Evolutionary conservation across 495 filamentous ascomycete genomes (phyloP), one percentile per base, ranked within the genome.

Genomic region (Gamarada debralockiae): DNA sequence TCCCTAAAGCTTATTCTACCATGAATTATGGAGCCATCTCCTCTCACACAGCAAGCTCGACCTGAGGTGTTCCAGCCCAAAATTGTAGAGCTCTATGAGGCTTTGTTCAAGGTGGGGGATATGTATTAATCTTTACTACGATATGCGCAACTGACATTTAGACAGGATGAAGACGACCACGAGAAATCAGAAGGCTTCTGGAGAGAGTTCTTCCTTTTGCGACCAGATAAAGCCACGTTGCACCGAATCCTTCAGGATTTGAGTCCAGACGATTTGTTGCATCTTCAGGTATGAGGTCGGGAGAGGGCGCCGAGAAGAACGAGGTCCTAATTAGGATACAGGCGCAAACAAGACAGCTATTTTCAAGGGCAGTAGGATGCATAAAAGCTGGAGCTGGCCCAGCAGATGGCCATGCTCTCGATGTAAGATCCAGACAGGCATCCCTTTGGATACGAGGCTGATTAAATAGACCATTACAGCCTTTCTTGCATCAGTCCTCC

Each of bases 11-110:
- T 2, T 52, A 25, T 49, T 31, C 43, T 51, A 51, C 47, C 42
- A 63, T 64, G 56, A 59, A 61, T 52, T 53, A 95, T 96, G 90
- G 90, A 95, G 70, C 77, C 83, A 44, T 97, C 92, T 64, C 93
- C 93, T 52, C 81, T 98, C 64, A 96, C 91, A 20, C 91, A 92
- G 70, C 92, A 96, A 75, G 81, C 79, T 70, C 82, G 93, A 64
- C 95, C 93, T 53, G 90, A 91, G 64, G 77, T 81, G 38, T 97
- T 98, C 66, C 83, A 93, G 69, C 95, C 87, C 23, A 97, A 97
- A 73, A 86, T 98, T 52, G 88, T 93, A 33, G 78, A 84, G 59
- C 81, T 97, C 31, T 98, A 98, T 67, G 84, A 92, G 67, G 76
- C 78, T 47, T 74, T 98, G 44, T 92, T 98, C 70, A 84, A 83